Evolutionary conservation across 1,284 basidiomycete species (phyloP), one percentile per base, ranked within the genome.

Genomic region (Anthracocystis setariae): DNA sequence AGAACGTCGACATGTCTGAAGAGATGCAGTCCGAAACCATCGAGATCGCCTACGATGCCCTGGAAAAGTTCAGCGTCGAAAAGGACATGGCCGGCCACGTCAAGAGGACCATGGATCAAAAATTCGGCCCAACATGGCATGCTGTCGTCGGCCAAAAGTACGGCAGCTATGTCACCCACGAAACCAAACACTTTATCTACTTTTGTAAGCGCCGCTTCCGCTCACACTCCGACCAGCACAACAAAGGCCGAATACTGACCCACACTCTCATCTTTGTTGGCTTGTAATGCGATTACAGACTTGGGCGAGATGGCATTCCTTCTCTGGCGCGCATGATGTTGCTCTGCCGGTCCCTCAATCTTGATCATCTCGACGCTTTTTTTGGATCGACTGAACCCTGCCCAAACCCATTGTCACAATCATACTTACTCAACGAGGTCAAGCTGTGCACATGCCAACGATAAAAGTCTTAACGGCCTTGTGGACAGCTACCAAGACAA

Each of bases 31-130:
- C 92, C 84, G 90, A 92, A 84, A 90, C 90, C 72, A 90, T 98
- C 76, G 92, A 96, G 80, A 89, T 93, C 77, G 90, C 93, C 25
- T 88, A 88, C 18, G 87, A 89, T 24, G 93, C 94, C 1, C 87
- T 98, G 81, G 90, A 92, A 73, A 92, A 92, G 84, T 93, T 91
- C 86, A 90, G 88, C 83, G 91, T 96, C 85, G 94, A 97, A 87
- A 97, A 96, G 86, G 80, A 98, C 84, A 94, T 98, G 82, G 95
- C 94, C 13, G 93, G 94, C 38, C 90, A 93, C 84, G 92, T 97
- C 87, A 98, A 98, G 88, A 93, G 94, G 84, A 92, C 95, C 85
- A 93, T 96, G 84, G 94, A 98, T 87, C 87, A 89, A 84, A 87
- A 90, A 84, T 90, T 92, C 78, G 92, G 92, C 24, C 88, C 93